Conservation (phyloP, 805 yeast genomes). For the Cyberlindnera japonica region DNA sequence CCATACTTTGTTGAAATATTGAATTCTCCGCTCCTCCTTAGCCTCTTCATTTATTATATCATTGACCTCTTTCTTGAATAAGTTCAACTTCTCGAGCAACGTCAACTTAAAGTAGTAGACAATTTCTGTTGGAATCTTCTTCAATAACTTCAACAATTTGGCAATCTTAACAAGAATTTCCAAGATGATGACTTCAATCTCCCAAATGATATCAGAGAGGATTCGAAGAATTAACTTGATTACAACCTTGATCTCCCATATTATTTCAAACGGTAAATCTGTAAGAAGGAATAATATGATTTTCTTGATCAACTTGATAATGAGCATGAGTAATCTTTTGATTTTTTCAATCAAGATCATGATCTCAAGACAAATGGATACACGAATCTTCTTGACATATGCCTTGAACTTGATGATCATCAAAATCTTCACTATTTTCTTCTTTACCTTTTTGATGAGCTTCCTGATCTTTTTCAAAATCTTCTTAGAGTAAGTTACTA, state of each 20-base stretch:
- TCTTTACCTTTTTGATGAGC: constrained; percentile 12
- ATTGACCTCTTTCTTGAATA: constrained; percentile 2
- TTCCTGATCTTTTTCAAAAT: constrained; percentile 17
- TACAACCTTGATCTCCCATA: constrained; percentile 19
- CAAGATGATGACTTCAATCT: constrained; percentile 18
- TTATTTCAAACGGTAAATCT: constrained; percentile 19
- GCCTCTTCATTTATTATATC: not conserved
- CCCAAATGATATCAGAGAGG: constrained; percentile 21
- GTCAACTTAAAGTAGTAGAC: constrained; percentile 17
- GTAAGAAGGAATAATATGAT: constrained; percentile 15
- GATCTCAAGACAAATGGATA: constrained; percentile 17
- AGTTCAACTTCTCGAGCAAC: constrained; percentile 15
- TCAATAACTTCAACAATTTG: constrained; percentile 14
- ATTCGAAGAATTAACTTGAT: constrained; percentile 18
- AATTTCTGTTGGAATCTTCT: constrained; percentile 17
- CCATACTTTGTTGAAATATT: constrained; percentile 11
- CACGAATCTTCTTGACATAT: constrained; percentile 12
- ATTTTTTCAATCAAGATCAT: constrained; percentile 24
- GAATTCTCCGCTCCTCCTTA: too few species aligned
- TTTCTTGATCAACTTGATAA: constrained; percentile 16
- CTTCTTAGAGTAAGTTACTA: constrained; percentile 11
- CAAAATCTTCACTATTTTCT: constrained; percentile 14
- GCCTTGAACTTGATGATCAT: constrained; percentile 23
- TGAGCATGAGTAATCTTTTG: constrained; percentile 16
- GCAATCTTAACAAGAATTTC: constrained; percentile 13